Percentiles rank a stretch among this genome's conserved stretches.
These are phyloP conservation scores for Penicillium maclennaniae DNA, from an alignment of 495 filamentous ascomycete species.

Conservation along the genomic window DNA sequence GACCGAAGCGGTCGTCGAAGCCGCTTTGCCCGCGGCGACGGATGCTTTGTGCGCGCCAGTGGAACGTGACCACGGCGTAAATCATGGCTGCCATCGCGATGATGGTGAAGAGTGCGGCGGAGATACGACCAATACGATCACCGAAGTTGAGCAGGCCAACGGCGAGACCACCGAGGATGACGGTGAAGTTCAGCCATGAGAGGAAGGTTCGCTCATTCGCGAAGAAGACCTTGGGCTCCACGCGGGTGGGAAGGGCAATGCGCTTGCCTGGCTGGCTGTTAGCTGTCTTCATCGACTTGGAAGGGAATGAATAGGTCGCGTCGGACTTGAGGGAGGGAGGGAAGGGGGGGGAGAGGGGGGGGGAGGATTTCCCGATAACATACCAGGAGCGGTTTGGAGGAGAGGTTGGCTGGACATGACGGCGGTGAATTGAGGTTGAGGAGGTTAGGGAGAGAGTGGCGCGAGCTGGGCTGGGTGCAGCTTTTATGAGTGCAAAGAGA, in stretches of 20 bases:
- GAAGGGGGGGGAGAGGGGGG: too few relatives aligned
- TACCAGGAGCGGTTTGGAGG: slow-evolving; percentile 76
- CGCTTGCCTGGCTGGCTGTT: slow-evolving; percentile 67
- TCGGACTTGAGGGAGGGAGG: background rate
- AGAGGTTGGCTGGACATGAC: slow-evolving; percentile 94
- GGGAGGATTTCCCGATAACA: slow-evolving; percentile 12
- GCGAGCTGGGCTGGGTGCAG: background rate
- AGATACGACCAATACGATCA: slow-evolving; percentile 87
- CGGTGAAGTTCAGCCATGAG: slow-evolving; percentile 98
- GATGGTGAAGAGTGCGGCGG: slow-evolving; percentile 85
- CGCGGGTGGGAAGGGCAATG: slow-evolving; percentile 94
- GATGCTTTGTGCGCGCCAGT: slow-evolving; percentile 95
- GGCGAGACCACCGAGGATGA: slow-evolving; percentile 92
- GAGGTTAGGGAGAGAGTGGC: background rate
- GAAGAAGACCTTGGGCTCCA: slow-evolving; percentile 99
- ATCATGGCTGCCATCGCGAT: slow-evolving; percentile 95
- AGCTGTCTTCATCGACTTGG: background rate
- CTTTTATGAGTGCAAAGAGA: background rate
- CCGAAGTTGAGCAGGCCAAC: slow-evolving; percentile 98
- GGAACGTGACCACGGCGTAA: slow-evolving; percentile 91
- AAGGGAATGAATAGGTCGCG: background rate
- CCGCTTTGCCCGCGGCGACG: slow-evolving; percentile 85
- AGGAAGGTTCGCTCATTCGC: slow-evolving; percentile 99
- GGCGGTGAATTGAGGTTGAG: background rate
- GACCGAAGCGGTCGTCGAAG: slow-evolving; percentile 93